Base-by-base conservation (phyloP, 352 stramenopile species). In the Globisporangium alternatum region DNA sequence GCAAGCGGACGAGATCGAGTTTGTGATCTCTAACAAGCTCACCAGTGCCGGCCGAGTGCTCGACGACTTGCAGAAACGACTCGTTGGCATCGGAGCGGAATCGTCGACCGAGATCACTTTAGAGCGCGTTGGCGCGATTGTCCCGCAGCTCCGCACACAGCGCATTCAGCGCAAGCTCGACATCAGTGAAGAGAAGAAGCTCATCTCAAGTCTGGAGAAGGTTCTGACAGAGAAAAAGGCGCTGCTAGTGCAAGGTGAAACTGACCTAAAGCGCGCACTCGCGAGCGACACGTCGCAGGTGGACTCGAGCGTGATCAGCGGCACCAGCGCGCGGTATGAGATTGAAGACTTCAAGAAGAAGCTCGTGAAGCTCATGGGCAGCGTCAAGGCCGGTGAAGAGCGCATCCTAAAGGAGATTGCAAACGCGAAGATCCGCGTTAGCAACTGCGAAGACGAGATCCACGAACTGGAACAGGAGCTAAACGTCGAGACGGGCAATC, bases 301-400 rank as follows among this genome's bases (percentile, higher is more conserved):
- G 5, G 86, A 94, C 48, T 92, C 86, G 19, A 66, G 49, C 2
- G 77, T 92, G 47, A 78, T 94, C 39, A 88, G 58, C 10, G 81
- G 81, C 5, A 72, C 75, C 1, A 71, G 65, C 21, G 83, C 75
- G 5, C 81, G 83, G 3, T 94, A 90, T 55, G 83, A 91, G 30
- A 74, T 91, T 17, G 81, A 88, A 3, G 75, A 89, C 48, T 94
- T 92, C 70, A 90, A 89, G 60, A 72, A 77, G n/a, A 91, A 90
- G 53, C 72, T 92, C 1, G 77, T 70, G 0, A 88, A 89, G 56
- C 63, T 92, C 2, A 86, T 92, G 77, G 81, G 81, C 5, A 73
- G 69, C 8, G 68, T 94, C 15, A 85, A 81, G 41, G 77, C 66
- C 21, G 78, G 81, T 7, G 78, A 89, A 52, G 80, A 83, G 28